These are phyloP conservation scores for Fusarium veterinarium DNA, from an alignment of 2,329 filamentous ascomycete genomes.

Conservation along the genomic window DNA sequence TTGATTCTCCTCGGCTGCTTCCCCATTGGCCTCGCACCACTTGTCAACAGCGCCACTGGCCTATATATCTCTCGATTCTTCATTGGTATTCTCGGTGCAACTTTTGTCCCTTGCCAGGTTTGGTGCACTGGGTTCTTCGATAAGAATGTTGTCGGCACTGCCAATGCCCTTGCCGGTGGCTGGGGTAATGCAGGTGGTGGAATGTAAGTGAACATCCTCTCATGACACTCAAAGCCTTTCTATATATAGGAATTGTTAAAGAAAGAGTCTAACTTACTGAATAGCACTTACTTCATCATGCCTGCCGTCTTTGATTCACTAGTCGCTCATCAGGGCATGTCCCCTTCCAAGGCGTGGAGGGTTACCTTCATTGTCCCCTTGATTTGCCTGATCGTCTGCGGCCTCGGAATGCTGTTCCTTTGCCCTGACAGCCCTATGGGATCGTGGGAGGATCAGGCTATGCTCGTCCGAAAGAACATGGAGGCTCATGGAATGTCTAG, in stretches of 20 bases:
- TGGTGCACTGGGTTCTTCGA: slow-evolving; percentile 96
- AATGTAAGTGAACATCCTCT: slow-evolving; percentile 56
- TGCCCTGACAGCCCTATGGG: slow-evolving; percentile 87
- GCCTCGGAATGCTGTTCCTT: slow-evolving; percentile 75
- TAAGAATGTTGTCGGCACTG: slow-evolving; percentile 89
- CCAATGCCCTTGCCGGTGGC: slow-evolving; percentile 86
- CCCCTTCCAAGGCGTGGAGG: slow-evolving; percentile 80
- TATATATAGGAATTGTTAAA: neutral
- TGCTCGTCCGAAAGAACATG: slow-evolving; percentile 66
- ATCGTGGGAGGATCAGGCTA: slow-evolving; percentile 79
- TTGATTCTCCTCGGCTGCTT: slow-evolving; percentile 81
- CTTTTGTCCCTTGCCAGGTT: slow-evolving; percentile 88
- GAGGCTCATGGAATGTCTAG: slow-evolving; percentile 56
- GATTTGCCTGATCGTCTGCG: slow-evolving; percentile 75
- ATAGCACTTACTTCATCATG: slow-evolving; percentile 87
- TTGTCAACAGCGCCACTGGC: slow-evolving; percentile 71
- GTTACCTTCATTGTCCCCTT: slow-evolving; percentile 87
- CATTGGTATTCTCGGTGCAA: slow-evolving; percentile 80
- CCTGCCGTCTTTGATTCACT: slow-evolving; percentile 87
- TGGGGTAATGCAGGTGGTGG: slow-evolving; percentile 90
- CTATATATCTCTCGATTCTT: slow-evolving; percentile 83
- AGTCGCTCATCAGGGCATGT: slow-evolving; percentile 67
- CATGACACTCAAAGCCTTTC: neutral
- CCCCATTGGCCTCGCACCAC: slow-evolving; percentile 84
- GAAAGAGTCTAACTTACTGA: neutral